A percentile compares a stretch with the other conserved stretches of the same genome.
These are phyloP conservation scores for Aspergillus nanangensis DNA, from an alignment of 495 filamentous ascomycete genomes.

Conservation along the genomic window DNA sequence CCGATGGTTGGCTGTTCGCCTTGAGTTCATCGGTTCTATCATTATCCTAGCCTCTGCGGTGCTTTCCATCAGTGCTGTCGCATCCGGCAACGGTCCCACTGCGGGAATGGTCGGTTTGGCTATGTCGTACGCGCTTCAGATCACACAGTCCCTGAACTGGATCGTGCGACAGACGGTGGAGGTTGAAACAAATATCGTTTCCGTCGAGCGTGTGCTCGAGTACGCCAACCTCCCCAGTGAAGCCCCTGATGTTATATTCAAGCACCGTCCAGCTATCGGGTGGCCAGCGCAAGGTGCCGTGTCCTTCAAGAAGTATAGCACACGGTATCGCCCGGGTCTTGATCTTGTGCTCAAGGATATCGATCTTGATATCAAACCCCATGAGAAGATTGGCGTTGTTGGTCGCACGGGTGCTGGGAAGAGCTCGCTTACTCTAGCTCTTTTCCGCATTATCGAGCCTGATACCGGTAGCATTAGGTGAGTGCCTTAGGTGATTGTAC, in stretches of 20 bases:
- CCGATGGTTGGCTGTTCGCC: constrained; percentile 89
- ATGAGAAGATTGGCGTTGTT: constrained; percentile 97
- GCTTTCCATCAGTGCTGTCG: constrained; percentile 77
- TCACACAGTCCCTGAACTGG: constrained; percentile 98
- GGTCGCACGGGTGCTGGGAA: constrained; percentile 96
- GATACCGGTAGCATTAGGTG: constrained; percentile 67
- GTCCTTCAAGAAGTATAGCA: constrained; percentile 88
- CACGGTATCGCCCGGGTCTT: constrained; percentile 82
- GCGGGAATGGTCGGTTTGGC: constrained; percentile 84
- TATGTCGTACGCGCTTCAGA: constrained; percentile 96
- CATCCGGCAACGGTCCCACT: constrained; percentile 61
- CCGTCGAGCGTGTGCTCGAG: constrained; percentile 95
- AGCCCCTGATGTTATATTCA: constrained; percentile 88
- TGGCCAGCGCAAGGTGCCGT: constrained; percentile 93
- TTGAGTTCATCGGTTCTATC: constrained; percentile 94
- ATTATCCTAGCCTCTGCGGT: constrained; percentile 87
- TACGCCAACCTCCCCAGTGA: constrained; percentile 93
- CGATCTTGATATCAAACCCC: constrained; percentile 84
- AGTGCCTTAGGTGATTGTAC: constrained; percentile 11
- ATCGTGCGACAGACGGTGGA: constrained; percentile 98
- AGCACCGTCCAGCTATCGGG: constrained; percentile 77
- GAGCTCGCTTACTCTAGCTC: constrained; percentile 85
- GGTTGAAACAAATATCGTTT: constrained; percentile 98
- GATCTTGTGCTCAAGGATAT: constrained; percentile 92
- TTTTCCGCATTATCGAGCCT: constrained; percentile 96